Evolutionary conservation across 768 basidiomycete genomes (phyloP), one percentile per base, ranked within the genome.

Genomic region (Kwoniella botswanensis): DNA sequence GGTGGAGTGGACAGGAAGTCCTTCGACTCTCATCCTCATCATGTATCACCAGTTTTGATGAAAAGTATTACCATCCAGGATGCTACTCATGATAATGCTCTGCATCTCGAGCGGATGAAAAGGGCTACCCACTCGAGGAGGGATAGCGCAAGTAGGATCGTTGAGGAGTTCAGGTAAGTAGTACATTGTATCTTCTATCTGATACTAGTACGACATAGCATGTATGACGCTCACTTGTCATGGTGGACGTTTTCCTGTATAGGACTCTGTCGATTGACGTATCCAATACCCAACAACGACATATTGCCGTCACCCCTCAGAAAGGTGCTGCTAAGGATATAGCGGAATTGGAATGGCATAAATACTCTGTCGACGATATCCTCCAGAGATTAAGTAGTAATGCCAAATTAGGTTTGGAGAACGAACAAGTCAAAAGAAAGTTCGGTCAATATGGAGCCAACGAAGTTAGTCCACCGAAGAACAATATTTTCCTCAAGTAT

Each of bases 321-420:
- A 71, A 75, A 52, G 74, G 69, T 35, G 70, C 76, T 3, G 72
- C 70, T 61, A 63, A 85, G 84, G 81, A 82, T 42, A 58, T 82
- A 35, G 83, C 84, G 5, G 73, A 74, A 4, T 79, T 88, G 56
- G 86, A 87, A 50, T 88, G 87, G 87, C 88, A 88, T 74, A 85
- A 80, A 56, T 79, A 88, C 11, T 66, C 83, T 3, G 65, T 74
- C 2, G 82, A 85, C 2, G 87, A 88, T 18, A 83, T 86, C 10
- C 84, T 86, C 52, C 81, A 84, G 29, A 84, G 87, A 18, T 83
- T 89, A 17, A 83, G 84, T 2, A 86, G 86, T 26, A 87, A 87
- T 17, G 82, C 84, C 0, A 84, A 82, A 29, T 78, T 83, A 2
- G 89, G 89, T 17, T 82, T 90, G 13, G 89, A 90, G 58, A 70